Base-by-base conservation (phyloP, 345 rosid species). In the Sisymbrium altissimum region DNA sequence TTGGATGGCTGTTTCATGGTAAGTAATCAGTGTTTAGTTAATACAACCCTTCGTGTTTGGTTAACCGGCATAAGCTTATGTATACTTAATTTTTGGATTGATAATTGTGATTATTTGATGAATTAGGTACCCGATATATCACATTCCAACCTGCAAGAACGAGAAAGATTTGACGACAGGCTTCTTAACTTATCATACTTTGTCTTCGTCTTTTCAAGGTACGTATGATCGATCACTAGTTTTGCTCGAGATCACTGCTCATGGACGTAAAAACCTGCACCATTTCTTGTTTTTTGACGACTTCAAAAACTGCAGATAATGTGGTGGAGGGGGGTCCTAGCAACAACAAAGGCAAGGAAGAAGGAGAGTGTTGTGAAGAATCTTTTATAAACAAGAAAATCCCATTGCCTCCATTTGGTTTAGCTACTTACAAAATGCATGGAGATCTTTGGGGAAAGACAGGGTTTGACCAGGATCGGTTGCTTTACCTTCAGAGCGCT, bases 1-100 rank as follows among this genome's bases (percentile, higher is more conserved):
- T 73, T 92, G 98, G 98, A 87, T 92, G 89, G 86, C 96, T n/a
- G 84, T 92, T 68, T 86, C 98, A 4, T 92, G 98, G 98, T 91
- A 73, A 81, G 76, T 23, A 10, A 2, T 53, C 21, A 4, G 2
- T 64, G 11, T 1, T 14, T n/a, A 2, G 58, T 59, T n/a, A 25
- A 27, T 27, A 13, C 30, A 49, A 44, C 1, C 36, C 32, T 46
- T 53, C 32, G 3, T 54, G 39, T 38, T 55, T 53, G 3, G 2
- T 48, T 18, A 12, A 1, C 2, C 1, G 35, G 35, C 7, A 32
- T 32, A 5, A 32, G 7, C 35, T 32, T 32, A 32, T 32, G 7
- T 32, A 0, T 32, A 32, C 4, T 32, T 6, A 5, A 33, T 33
- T 35, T 27, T 21, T 49, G 29, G 29, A n/a, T 14, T 66, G 62